Base-by-base conservation (phyloP, 352 stramenopile species). In the Phytopythium kandeliae region DNA sequence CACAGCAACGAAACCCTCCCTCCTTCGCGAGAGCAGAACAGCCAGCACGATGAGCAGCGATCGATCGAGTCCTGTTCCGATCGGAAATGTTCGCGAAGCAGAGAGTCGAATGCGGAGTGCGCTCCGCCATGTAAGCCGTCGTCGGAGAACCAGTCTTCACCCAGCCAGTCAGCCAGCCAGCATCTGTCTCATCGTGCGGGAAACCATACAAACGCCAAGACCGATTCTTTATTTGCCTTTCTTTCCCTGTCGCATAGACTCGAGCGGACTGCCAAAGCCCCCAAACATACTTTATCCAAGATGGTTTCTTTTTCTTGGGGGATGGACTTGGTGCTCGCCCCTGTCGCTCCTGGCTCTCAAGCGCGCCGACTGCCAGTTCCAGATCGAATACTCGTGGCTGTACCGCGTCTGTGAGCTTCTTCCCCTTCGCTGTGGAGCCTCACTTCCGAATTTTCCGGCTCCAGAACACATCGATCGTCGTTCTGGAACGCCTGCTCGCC, bases 181-280 rank as follows among this genome's bases (percentile, higher is more conserved):
- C 38, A 2, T 28, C 13, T 38, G 16, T 40, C 17, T 10, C 28
- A 40, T 17, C 11, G 2, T 7, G 10, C 26, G 19, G 19, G 2
- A 30, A 11, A 7, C 12, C 26, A 55, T 55, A 55, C 38, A 43
- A 35, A 26, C 11, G 10, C 19, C 49, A 48, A 55, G 49, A 30
- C 10, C 19, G 44, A n/a, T 55, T 55, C 49, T 55, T 55, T 55
- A 48, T 55, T 55, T 47, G 38, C 15, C 24, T 34, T 31, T 6
- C 5, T 21, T 4, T 31, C 11, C 17, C 15, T 52, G 45, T 41
- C 45, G 28, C 45, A 51, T 51, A 6, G 16, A 11, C n/a, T 13
- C 9, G 36, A 28, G 5, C 34, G 41, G 38, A 36, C 37, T 48
- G 19, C 31, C 11, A 15, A 21, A 42, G 25, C 8, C 2, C 12